Percentiles rank a stretch among this genome's conserved stretches.
Evolutionary conservation across 208 protist species (phyloP).

Genomic region (Trypanosoma rangeli): DNA sequence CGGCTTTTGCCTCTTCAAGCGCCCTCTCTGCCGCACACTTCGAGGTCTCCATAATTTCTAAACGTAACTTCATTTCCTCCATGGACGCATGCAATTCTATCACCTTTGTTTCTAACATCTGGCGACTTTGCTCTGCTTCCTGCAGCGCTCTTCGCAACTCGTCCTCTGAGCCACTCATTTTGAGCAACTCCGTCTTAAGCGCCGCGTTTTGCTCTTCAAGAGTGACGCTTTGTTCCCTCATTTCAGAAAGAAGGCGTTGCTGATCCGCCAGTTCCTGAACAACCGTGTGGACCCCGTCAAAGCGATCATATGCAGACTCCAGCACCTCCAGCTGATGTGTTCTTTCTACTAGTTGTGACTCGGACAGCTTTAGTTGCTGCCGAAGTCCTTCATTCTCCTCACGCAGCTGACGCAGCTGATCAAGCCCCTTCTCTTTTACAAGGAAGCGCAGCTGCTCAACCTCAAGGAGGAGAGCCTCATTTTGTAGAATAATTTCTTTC

Average conservation of each 20-base stretch:
- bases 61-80: not conserved
- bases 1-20: not conserved
- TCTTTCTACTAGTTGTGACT: constrained; percentile 50
- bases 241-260: constrained; percentile 24
- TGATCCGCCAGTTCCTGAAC: constrained; percentile 41
- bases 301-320: constrained; percentile 34
- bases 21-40: not conserved
- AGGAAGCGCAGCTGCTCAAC: constrained; percentile 28
- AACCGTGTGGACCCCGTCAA: constrained; percentile 48
- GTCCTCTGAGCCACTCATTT: not conserved
- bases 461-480: constrained; percentile 65
- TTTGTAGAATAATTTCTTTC: constrained; percentile 52
- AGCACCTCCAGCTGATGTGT: constrained; percentile 39
- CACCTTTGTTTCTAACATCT: not conserved
- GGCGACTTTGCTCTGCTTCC: not conserved
- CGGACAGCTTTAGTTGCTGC: constrained; percentile 32
- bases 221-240: constrained; percentile 31
- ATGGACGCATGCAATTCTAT: not conserved
- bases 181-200: constrained; percentile 14
- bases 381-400: constrained; percentile 34
- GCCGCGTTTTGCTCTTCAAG: constrained; percentile 16
- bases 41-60: not conserved
- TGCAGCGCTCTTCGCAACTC: not conserved
- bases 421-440: constrained; percentile 39
- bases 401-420: constrained; percentile 21